Evolutionary conservation across 139 green algal genomes (phyloP), one percentile per base, ranked within the genome.

Genomic region (Diplosphaera chodatii): DNA sequence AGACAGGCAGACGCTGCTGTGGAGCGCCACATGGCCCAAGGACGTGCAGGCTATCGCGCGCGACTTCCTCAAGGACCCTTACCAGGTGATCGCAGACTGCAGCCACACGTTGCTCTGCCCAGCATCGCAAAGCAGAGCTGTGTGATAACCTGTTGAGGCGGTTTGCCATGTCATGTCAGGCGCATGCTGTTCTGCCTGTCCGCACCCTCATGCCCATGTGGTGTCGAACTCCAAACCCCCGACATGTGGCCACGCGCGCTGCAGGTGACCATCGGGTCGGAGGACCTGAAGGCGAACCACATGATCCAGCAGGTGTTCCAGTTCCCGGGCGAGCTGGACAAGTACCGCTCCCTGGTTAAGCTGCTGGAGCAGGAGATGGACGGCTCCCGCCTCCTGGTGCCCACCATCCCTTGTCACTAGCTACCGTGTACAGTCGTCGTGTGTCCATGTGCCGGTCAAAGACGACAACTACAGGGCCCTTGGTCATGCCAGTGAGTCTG

Each of bases 1-100:
- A 8, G 90, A 95, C 73, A 74, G 94, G 28, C 94, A 98, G 83
- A 98, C 94, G 28, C 82, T 98, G 77, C 88, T 99, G 69, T 98
- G 94, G 86, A 91, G 79, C 34, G 94, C 94, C 21, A 99, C 94
- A 5, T 98, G 92, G 93, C 94, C 94, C 48, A 91, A 89, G 67
- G 92, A 94, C 68, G 91, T 99, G 64, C 81, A 95, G 76, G 56
- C 62, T 37, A 90, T 99, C 23, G 90, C 93, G 2, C 41, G 63
- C n/a, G 90, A 94, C 67, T 91, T 96, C 73, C 77, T 97, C 37
- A 77, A 85, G n/a, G 82, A 95, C 81, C 80, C 89, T 15, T 95
- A 96, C 80, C 82, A 92, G 80, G 85, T 87, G 23, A 48, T 13
- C 13, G 37, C 37, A 21, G 37, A 13, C 37, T 48, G 8, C 37